Percentiles rank a stretch among this genome's conserved stretches.
Evolutionary conservation across 495 filamentous ascomycete species (phyloP).

Genomic region (Xylaria venustula): DNA sequence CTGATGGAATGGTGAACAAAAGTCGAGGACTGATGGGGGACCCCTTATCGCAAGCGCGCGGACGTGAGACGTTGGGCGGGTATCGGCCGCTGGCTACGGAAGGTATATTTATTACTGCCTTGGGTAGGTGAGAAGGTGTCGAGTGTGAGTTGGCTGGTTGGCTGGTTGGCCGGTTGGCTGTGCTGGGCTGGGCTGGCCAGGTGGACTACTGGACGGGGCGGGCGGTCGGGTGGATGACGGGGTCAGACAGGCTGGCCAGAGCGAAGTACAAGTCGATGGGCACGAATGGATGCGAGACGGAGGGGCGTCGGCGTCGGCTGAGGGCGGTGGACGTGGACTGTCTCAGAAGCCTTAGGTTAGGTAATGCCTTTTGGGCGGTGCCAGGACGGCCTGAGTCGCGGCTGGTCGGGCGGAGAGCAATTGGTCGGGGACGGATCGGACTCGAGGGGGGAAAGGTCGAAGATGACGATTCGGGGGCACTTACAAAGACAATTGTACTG

Average conservation of each 20-base stretch:
- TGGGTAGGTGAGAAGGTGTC: neutral
- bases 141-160: neutral
- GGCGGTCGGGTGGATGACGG: neutral
- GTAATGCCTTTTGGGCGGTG: slow-evolving; percentile 1
- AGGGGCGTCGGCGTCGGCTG: neutral
- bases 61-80: slow-evolving; percentile 20
- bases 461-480: neutral
- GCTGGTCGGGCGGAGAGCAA: slow-evolving; percentile 13
- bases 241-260: neutral
- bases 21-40: slow-evolving; percentile 1
- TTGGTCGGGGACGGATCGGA: slow-evolving; percentile 4
- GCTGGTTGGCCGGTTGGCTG: neutral
- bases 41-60: slow-evolving; percentile 28
- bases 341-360: neutral
- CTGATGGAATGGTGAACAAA: slow-evolving; percentile 17
- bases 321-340: slow-evolving; percentile 1
- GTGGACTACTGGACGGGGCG: neutral
- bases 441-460: slow-evolving; percentile 1
- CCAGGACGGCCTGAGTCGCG: neutral
- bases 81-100: slow-evolving; percentile 21
- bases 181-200: neutral
- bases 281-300: neutral
- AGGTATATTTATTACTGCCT: slow-evolving; percentile 10
- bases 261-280: neutral
- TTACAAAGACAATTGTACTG: slow-evolving; percentile 10